These are phyloP conservation scores for Lanmaoa rubissima DNA, from an alignment of 768 basidiomycete genomes.

Conservation along the genomic window DNA sequence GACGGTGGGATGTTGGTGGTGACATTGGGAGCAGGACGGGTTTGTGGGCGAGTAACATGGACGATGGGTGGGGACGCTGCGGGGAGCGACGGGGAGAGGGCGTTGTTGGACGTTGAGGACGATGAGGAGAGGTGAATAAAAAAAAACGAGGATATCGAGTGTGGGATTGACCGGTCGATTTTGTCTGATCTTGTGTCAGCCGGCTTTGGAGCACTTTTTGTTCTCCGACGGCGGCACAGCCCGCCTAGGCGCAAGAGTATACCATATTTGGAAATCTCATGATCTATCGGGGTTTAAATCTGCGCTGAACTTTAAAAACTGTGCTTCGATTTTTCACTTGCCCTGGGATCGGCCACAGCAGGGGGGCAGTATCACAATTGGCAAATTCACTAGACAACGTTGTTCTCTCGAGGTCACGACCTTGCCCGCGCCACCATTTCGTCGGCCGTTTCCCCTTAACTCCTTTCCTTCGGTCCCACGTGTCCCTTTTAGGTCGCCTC, in stretches of 20 bases:
- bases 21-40: constrained; percentile 34
- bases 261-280: constrained; percentile 4
- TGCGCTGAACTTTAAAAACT: constrained; percentile 22
- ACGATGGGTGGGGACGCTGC: constrained; percentile 6
- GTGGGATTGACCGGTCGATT: constrained; percentile 27
- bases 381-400: constrained; percentile 4
- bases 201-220: constrained; percentile 31
- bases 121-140: not conserved
- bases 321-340: not conserved
- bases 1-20: constrained; percentile 45
- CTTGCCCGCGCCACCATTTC: not conserved
- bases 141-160: constrained; percentile 30
- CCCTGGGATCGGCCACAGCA: not conserved
- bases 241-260: constrained; percentile 26
- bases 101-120: not conserved
- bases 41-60: constrained; percentile 44
- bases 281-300: constrained; percentile 29
- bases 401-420: constrained; percentile 21
- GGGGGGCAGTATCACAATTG: too few species aligned
- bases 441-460: constrained; percentile 12
- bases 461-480: constrained; percentile 16
- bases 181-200: constrained; percentile 32
- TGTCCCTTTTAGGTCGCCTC: constrained; percentile 17
- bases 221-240: constrained; percentile 35
- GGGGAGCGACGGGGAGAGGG: constrained; percentile 2